Evolutionary conservation across 2,329 filamentous ascomycete genomes (phyloP).

Genomic region (Fusarium sp.): DNA sequence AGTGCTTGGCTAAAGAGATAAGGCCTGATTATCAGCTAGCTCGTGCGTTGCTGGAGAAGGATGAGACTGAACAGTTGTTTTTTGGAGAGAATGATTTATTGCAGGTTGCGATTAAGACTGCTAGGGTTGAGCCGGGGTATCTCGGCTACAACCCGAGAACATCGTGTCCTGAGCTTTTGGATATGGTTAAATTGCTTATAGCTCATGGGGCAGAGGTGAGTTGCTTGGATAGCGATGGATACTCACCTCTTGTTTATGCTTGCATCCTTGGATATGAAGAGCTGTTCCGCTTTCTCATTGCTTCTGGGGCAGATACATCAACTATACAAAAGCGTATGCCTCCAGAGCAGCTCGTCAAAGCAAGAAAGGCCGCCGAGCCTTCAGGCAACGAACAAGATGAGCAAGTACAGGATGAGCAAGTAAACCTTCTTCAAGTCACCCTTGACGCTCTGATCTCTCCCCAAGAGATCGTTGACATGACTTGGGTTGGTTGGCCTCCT

Average conservation of each 20-base stretch:
- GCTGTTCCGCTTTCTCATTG: neutral
- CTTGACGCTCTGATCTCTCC: conserved; percentile 21
- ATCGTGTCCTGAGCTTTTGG: conserved; percentile 15
- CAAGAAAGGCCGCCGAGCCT: neutral
- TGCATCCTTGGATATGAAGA: conserved; percentile 13
- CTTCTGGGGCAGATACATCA: neutral
- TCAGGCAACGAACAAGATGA: neutral
- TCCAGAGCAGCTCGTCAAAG: neutral
- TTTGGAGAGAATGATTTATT: neutral
- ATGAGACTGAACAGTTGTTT: neutral
- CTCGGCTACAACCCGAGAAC: neutral
- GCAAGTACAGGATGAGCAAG: accelerated
- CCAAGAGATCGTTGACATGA: conserved; percentile 6
- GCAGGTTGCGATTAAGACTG: conserved; percentile 3
- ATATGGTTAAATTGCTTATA: conserved; percentile 4
- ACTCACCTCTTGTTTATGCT: conserved; percentile 9
- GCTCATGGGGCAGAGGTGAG: neutral
- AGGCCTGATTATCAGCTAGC: conserved; percentile 1
- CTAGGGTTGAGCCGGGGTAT: neutral
- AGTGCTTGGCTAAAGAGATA: neutral
- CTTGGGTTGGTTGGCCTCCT: conserved; percentile 15
- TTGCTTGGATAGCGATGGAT: neutral
- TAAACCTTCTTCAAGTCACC: conserved; percentile 5
- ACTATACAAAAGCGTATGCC: neutral
- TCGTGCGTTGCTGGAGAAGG: neutral